These are phyloP conservation scores for Calocybe indica DNA, from an alignment of 768 basidiomycete genomes.

Conservation along the genomic window DNA sequence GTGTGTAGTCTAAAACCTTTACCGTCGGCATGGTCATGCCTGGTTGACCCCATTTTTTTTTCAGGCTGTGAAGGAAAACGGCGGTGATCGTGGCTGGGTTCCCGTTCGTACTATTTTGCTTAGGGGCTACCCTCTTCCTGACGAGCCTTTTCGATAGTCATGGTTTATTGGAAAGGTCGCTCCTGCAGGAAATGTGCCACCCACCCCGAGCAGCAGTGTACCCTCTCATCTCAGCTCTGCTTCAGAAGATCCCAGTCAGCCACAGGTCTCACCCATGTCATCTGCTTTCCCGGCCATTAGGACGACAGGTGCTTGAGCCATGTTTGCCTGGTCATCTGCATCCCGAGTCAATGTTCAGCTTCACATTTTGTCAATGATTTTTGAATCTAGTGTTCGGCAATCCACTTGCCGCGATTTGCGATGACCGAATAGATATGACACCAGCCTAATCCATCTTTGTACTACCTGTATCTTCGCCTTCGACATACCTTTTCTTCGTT, in stretches of 20 bases:
- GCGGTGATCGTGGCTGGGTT: conserved; percentile 95
- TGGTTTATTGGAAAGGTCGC: conserved; percentile 94
- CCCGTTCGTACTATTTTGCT: conserved; percentile 46
- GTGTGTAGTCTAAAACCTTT: conserved; percentile 33
- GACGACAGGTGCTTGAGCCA: conserved; percentile 6
- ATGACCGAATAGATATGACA: too few species aligned
- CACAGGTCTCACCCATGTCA: conserved; percentile 74
- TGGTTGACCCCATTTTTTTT: background rate
- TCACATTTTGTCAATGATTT: background rate
- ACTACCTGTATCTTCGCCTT: too few species aligned
- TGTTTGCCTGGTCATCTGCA: too few species aligned
- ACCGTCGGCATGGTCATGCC: conserved; percentile 4
- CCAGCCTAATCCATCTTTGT: too few species aligned
- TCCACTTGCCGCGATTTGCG: too few species aligned
- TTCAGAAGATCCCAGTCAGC: conserved; percentile 36
- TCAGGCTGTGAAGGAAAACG: conserved; percentile 89
- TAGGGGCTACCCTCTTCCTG: conserved; percentile 1
- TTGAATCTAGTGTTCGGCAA: too few species aligned
- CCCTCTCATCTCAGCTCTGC: conserved; percentile 18
- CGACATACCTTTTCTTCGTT: too few species aligned
- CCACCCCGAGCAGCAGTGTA: conserved; percentile 38
- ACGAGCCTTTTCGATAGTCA: conserved; percentile 37
- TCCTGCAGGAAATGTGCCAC: conserved; percentile 42
- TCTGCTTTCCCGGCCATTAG: conserved; percentile 67
- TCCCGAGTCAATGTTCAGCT: background rate